Percentiles rank a stretch among this genome's conserved stretches.
These are phyloP conservation scores for Sabuloglossum arenarium DNA, from an alignment of 495 filamentous ascomycete species.

Conservation along the genomic window DNA sequence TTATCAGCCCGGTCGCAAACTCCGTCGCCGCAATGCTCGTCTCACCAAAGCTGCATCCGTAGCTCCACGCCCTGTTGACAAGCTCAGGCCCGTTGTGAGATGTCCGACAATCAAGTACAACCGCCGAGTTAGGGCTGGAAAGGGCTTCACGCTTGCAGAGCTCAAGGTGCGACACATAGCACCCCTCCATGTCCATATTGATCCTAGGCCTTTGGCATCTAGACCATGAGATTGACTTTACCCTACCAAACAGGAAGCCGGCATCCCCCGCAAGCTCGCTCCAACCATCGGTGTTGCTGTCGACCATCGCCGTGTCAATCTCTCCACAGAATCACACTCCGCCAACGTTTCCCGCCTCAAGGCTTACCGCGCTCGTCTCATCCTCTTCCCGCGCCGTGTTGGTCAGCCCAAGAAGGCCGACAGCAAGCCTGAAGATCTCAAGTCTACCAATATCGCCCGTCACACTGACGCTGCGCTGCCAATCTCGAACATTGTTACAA, in stretches of 20 bases:
- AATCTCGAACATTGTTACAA: slow-evolving; percentile 38
- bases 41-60: slow-evolving; percentile 78
- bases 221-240: background rate
- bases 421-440: slow-evolving; percentile 69
- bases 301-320: slow-evolving; percentile 90
- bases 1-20: slow-evolving; percentile 80
- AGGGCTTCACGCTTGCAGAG: slow-evolving; percentile 92
- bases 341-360: slow-evolving; percentile 90
- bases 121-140: slow-evolving; percentile 86
- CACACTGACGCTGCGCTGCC: slow-evolving; percentile 38
- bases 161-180: slow-evolving; percentile 53
- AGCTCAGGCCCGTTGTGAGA: slow-evolving; percentile 83
- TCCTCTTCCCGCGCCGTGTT: slow-evolving; percentile 90
- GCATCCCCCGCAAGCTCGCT: slow-evolving; percentile 84
- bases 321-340: slow-evolving; percentile 78
- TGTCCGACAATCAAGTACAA: slow-evolving; percentile 97
- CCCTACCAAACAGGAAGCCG: slow-evolving; percentile 46
- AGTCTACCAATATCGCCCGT: slow-evolving; percentile 44
- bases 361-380: slow-evolving; percentile 83
- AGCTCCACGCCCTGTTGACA: slow-evolving; percentile 92
- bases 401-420: slow-evolving; percentile 83
- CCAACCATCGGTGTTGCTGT: slow-evolving; percentile 92
- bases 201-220: slow-evolving; percentile 2
- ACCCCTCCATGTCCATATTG: background rate
- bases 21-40: slow-evolving; percentile 71